phyloP scores from a whole-genome alignment of 1,139 yeast species.

The Candida pseudocylindracea region DNA sequence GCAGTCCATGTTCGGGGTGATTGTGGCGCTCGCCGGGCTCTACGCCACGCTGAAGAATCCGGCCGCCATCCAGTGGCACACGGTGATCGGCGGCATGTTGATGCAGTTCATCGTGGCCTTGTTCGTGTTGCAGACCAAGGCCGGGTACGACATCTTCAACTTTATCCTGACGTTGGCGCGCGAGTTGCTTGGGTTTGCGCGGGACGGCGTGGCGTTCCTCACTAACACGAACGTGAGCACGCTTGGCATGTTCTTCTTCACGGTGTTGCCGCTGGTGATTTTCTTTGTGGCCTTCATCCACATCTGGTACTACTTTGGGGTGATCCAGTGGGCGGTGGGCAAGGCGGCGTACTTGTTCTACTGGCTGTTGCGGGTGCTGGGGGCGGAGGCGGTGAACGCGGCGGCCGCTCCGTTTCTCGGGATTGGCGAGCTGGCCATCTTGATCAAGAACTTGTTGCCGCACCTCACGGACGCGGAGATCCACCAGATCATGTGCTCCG shows the following conservation, averaged over 20 bases:
- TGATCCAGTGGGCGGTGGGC: constrained; percentile 37
- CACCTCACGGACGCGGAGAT: constrained; percentile 40
- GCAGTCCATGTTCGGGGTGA: constrained; percentile 32
- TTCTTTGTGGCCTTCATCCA: constrained; percentile 46
- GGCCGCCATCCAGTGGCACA: constrained; percentile 28
- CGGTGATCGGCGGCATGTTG: constrained; percentile 48
- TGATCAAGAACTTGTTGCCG: constrained; percentile 39
- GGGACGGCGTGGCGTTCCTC: constrained; percentile 40
- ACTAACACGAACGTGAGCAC: constrained; percentile 18
- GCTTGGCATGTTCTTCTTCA: constrained; percentile 27
- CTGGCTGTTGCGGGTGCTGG: constrained; percentile 39
- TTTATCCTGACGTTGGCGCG: constrained; percentile 39
- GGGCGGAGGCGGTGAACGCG: constrained; percentile 49
- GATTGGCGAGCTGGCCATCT: constrained; percentile 45
- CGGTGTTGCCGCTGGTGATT: constrained; percentile 39
- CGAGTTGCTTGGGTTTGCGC: constrained; percentile 36
- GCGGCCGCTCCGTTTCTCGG: constrained; percentile 55
- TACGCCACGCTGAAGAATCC: constrained; percentile 26
- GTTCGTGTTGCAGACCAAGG: constrained; percentile 77
- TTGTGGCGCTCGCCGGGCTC: constrained; percentile 23
- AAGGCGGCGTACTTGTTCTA: constrained; percentile 38
- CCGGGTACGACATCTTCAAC: constrained; percentile 42
- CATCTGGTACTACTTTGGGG: constrained; percentile 37
- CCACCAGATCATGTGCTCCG: constrained; percentile 45
- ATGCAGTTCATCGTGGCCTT: constrained; percentile 76